Base-by-base conservation (phyloP, 176 grass and related monocot species). In the Aechmea fasciata region DNA sequence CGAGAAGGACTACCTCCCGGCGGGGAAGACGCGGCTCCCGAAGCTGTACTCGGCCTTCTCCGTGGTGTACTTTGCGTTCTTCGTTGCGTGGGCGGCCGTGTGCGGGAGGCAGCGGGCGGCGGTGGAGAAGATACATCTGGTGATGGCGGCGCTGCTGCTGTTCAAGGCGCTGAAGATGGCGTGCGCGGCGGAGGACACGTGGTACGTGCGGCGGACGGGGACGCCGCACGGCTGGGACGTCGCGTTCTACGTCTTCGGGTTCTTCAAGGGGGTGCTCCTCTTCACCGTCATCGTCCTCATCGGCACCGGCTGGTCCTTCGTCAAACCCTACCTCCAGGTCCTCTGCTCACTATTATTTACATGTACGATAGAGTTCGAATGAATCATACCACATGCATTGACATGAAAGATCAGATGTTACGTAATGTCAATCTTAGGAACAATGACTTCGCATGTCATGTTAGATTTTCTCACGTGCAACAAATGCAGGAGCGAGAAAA, bases 251-350 rank as follows among this genome's bases (percentile, higher is more conserved):
- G 81, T 87, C 0, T 91, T 84, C 47, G 84, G 84, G 3, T 91
- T 91, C 78, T 78, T 87, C 80, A 91, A 91, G 80, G 81, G 83
- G 67, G 57, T 90, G 33, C 73, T 86, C 0, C 83, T 90, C 62
- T 87, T 91, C 74, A 87, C 88, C 5, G 71, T 91, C 53, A 84
- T 87, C 57, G 81, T 87, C 2, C 88, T 91, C 78, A 73, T 91
- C 51, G 88, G 88, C 80, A 91, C 88, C 49, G 83, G 88, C 15
- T 91, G 88, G 84, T 91, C 88, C 29, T 91, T 87, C 81, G 5
- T 87, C 1, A 87, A 91, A 64, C 88, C 88, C 0, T 91, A 81
- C 47, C 80, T 90, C 47, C 87, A 90, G 85, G 87, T 75, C 18
- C 57, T 23, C 22, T 23, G 22, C 22, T 23, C 1, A 23, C 22